Percentiles rank a stretch among this genome's conserved stretches.
phyloP scores from a whole-genome alignment of 1,284 basidiomycete genomes.

The Hymenochaete sp. region DNA sequence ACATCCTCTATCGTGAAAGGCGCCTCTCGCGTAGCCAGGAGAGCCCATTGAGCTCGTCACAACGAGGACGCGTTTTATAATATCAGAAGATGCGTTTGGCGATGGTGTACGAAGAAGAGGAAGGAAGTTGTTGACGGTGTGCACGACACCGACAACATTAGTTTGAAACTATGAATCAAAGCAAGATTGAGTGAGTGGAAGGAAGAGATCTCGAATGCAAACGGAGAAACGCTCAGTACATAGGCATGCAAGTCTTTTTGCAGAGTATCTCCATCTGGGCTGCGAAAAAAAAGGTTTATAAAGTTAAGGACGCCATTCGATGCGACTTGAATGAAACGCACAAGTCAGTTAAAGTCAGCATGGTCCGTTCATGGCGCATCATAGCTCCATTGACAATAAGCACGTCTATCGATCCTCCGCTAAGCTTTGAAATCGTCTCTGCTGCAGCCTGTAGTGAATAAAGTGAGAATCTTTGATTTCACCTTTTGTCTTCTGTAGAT shows the following conservation, averaged over 20 bases:
- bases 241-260: constrained; percentile 21
- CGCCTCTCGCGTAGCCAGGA: constrained; percentile 14
- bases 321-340: constrained; percentile 12
- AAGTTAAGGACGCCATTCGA: too few species aligned
- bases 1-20: neutral
- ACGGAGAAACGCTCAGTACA: constrained; percentile 17
- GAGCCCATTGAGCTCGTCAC: constrained; percentile 21
- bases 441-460: constrained; percentile 21
- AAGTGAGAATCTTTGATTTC: constrained; percentile 16
- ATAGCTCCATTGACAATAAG: constrained; percentile 29
- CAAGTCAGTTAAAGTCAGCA: constrained; percentile 20
- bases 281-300: too few species aligned
- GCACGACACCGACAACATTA: constrained; percentile 22
- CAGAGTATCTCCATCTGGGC: constrained; percentile 18
- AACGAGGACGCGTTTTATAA: constrained; percentile 21
- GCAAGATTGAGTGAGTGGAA: too few species aligned
- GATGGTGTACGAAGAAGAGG: constrained; percentile 22
- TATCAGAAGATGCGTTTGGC: too few species aligned
- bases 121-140: constrained; percentile 22
- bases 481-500: too few species aligned
- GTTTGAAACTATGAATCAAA: constrained; percentile 18
- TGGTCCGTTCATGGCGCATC: constrained; percentile 7
- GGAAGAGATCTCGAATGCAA: neutral
- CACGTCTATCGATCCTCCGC: constrained; percentile 27
- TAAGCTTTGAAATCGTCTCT: too few species aligned